Percentiles rank a stretch among this genome's conserved stretches.
Conservation (phyloP, 2,329 filamentous ascomycete genomes). For the Colletotrichum eleusines region DNA sequence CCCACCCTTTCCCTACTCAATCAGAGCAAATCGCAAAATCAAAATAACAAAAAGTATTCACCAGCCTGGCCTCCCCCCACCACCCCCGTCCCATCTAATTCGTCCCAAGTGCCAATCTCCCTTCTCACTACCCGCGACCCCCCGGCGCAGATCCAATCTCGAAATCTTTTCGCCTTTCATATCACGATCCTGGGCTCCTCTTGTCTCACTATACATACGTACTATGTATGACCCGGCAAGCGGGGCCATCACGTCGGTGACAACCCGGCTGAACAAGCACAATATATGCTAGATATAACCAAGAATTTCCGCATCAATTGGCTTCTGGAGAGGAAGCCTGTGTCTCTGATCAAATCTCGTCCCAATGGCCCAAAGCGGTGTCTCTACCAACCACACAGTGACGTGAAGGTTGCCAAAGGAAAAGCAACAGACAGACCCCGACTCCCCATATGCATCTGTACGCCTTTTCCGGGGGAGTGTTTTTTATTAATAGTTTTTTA, state of each 20-base stretch:
- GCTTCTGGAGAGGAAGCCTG: neutral
- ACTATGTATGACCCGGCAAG: neutral
- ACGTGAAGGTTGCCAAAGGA: neutral
- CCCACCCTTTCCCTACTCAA: neutral
- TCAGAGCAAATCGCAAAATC: neutral
- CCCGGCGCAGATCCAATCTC: conserved; percentile 16
- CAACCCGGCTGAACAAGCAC: neutral
- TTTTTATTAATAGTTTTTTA: too few relatives aligned
- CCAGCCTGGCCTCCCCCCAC: too few relatives aligned
- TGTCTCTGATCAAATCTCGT: neutral
- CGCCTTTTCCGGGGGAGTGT: neutral
- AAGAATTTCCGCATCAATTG: neutral
- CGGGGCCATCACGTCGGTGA: conserved; percentile 2
- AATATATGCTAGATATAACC: neutral
- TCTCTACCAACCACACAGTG: neutral
- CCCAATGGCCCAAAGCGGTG: neutral
- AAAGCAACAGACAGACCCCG: neutral
- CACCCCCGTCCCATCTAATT: neutral
- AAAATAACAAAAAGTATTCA: neutral
- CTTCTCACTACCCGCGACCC: neutral
- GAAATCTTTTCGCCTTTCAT: neutral
- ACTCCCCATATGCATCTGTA: neutral
- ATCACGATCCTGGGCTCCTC: conserved; percentile 10
- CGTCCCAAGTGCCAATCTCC: neutral
- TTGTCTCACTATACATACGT: conserved; percentile 13